These are phyloP conservation scores for Ceratobasidium sp. DNA, from an alignment of 1,284 basidiomycete genomes.

Conservation along the genomic window DNA sequence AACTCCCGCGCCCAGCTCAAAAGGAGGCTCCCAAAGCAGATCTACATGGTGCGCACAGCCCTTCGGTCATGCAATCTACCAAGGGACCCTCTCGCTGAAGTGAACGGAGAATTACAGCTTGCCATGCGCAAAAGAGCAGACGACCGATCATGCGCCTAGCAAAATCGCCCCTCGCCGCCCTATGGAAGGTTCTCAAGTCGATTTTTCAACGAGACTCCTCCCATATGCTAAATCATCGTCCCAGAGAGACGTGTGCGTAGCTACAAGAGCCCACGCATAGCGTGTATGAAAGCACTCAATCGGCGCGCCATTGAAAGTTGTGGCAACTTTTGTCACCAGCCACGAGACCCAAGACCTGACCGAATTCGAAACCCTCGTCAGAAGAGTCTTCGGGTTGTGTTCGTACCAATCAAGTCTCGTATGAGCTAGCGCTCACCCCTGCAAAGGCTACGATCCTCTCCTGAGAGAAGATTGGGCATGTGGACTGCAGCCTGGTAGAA, in stretches of 20 bases:
- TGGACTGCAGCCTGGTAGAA: constrained; percentile 9
- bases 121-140: no score
- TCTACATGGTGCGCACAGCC: constrained; percentile 35
- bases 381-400: constrained; percentile 20
- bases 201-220: no score
- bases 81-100: neutral
- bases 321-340: neutral
- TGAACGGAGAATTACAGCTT: neutral
- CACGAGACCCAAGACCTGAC: neutral
- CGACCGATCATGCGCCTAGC: no score
- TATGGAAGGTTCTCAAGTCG: neutral
- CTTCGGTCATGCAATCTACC: constrained; percentile 30
- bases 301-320: neutral
- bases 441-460: constrained; percentile 16
- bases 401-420: neutral
- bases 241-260: constrained; percentile 2
- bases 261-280: constrained; percentile 12
- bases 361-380: constrained; percentile 11
- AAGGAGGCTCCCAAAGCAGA: constrained; percentile 9
- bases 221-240: constrained; percentile 11
- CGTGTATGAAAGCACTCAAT: constrained; percentile 10
- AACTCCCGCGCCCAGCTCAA: neutral
- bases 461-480: constrained; percentile 15
- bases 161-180: neutral
- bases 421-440: neutral